Percentiles rank a stretch among this genome's conserved stretches.
Conservation (phyloP, 306 rosid species). For the Myrica gale region DNA sequence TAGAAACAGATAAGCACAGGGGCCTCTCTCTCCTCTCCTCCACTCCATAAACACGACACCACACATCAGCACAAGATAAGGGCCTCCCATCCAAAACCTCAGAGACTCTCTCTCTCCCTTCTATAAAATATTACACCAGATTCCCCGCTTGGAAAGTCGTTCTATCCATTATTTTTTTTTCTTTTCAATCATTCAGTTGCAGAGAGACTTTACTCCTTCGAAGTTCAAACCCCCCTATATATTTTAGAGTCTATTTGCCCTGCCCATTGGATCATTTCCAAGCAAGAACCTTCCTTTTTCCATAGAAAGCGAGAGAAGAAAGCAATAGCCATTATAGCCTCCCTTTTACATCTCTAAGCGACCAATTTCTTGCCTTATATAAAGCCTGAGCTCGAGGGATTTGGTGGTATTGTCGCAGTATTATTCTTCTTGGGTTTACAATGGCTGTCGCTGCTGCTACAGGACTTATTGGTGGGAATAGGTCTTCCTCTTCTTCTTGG, state of each 20-base stretch:
- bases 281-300: background rate
- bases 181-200: background rate
- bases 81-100: too few relatives aligned
- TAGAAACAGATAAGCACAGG: slow-evolving; percentile 35
- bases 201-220: slow-evolving; percentile 14
- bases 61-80: slow-evolving; percentile 42
- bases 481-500: slow-evolving; percentile 49
- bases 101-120: background rate
- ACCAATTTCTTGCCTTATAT: slow-evolving; percentile 17
- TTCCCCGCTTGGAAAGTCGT: background rate
- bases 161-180: background rate
- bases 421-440: slow-evolving; percentile 4
- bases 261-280: slow-evolving; percentile 36
- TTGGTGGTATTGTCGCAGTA: slow-evolving; percentile 1
- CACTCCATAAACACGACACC: background rate
- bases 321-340: background rate
- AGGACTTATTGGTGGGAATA: slow-evolving; percentile 49
- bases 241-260: slow-evolving; percentile 26
- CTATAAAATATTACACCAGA: background rate
- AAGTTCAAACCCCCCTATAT: slow-evolving; percentile 7
- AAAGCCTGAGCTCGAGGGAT: slow-evolving; percentile 21
- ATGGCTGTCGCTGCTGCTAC: slow-evolving; percentile 60
- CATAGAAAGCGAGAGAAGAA: slow-evolving; percentile 1
- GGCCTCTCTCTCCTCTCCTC: background rate
- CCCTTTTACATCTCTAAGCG: background rate